Base-by-base conservation (phyloP, 768 basidiomycete genomes). In the Kwoniella botswanensis region DNA sequence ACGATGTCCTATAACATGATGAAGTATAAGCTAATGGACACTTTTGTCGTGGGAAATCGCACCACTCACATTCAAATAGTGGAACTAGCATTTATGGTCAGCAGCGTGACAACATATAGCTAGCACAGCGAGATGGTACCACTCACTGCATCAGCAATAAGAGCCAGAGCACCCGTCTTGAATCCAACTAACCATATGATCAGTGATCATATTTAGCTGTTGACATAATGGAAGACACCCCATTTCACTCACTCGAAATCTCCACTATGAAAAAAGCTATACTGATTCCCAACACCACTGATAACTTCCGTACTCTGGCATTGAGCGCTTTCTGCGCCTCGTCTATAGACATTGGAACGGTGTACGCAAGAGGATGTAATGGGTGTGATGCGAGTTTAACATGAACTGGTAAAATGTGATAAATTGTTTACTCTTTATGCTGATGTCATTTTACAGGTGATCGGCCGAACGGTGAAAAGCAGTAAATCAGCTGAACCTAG, bases 61-160 rank as follows among this genome's bases (percentile, higher is more conserved):
- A 11, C 24, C 18, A 78, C 85, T 71, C 76, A 87, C 87, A 81
- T 87, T 88, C 10, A 88, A 74, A 77, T 88, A 88, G 82, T 88
- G 88, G 74, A 88, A 88, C 87, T 88, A 63, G n/a, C 24, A n/a
- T 12, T 22, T 6, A 17, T 22, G 53, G 69, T 64, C 62, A 42
- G 24, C 64, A 35, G 26, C 10, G 11, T 43, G 44, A 54, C 18
- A 35, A 35, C 6, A 35, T 6, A 35, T 35, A 35, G 35, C 35
- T 35, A 35, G 35, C 35, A 35, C 35, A 35, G 6, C 6, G 6
- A 7, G 53, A 65, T 57, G 17, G 22, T 52, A 53, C 55, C 63
- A 85, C 87, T 72, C 56, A 88, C 87, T 46, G 88, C 88, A 80
- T 88, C 88, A 69, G 87, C 88, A 79, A 88, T 87, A 62, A 88